These are phyloP conservation scores for Halophytophthora batemanensis DNA, from an alignment of 352 stramenopile genomes.

Conservation along the genomic window DNA sequence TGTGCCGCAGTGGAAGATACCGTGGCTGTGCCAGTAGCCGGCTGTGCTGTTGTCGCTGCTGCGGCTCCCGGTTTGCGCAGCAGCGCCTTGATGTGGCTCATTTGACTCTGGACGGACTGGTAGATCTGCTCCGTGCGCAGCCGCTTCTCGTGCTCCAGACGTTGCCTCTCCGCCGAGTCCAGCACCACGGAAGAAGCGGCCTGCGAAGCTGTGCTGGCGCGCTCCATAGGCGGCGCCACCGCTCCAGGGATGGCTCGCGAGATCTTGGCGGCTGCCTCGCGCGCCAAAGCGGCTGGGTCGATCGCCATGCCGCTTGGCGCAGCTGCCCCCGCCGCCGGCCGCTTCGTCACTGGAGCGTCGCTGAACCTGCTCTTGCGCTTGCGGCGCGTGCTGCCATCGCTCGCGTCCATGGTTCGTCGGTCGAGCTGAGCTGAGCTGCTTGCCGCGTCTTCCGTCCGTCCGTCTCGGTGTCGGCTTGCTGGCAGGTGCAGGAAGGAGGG, in stretches of 20 bases:
- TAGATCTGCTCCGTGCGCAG: conserved; percentile 72
- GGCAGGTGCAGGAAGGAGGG: too few species aligned
- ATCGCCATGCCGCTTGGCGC: conserved; percentile 2
- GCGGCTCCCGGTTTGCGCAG: conserved; percentile 42
- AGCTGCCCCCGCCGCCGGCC: conserved; percentile 2
- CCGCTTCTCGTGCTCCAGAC: conserved; percentile 52
- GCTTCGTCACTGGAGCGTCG: conserved; percentile 38
- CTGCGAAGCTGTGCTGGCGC: not conserved
- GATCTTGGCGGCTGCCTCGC: conserved; percentile 74
- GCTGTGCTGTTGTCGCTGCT: too few species aligned
- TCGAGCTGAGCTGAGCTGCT: too few species aligned
- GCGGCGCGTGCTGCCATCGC: conserved; percentile 34
- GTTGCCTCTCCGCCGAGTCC: conserved; percentile 33
- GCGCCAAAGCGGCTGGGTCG: conserved; percentile 62
- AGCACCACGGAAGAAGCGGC: conserved; percentile 5
- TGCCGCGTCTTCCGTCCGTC: too few species aligned
- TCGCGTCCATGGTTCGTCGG: conserved; percentile 17
- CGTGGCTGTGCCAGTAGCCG: too few species aligned
- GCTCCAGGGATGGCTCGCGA: conserved; percentile 47
- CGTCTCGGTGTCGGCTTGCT: not conserved
- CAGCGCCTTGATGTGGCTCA: conserved; percentile 72
- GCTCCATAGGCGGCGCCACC: too few species aligned
- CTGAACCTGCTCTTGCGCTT: conserved; percentile 87
- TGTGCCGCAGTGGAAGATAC: not conserved
- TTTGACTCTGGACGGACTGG: conserved; percentile 84